phyloP scores from a whole-genome alignment of 345 rosid species.

The Rubroshorea leprosula region DNA sequence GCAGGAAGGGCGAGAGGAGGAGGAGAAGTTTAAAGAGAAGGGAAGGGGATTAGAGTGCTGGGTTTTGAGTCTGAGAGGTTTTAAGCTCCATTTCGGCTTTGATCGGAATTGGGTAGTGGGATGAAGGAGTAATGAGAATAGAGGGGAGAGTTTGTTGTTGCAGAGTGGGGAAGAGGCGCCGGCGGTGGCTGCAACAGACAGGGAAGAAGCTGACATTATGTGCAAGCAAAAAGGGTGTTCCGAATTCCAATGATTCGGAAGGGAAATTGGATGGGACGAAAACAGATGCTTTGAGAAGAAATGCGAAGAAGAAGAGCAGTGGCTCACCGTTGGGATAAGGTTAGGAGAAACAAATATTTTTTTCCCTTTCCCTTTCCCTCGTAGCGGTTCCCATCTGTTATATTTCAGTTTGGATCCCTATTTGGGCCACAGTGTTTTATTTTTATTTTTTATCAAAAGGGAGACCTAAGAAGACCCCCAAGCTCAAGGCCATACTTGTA shows the following conservation, averaged over 20 bases:
- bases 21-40: constrained; percentile 13
- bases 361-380: no score
- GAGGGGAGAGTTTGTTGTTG: constrained; percentile 23
- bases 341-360: no score
- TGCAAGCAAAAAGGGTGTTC: not conserved
- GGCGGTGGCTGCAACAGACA: constrained; percentile 30
- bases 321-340: no score
- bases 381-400: no score
- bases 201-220: constrained; percentile 19
- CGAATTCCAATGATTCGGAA: not conserved
- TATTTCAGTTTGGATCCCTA: no score
- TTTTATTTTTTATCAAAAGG: no score
- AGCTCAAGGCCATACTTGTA: no score
- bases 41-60: constrained; percentile 25
- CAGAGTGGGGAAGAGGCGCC: constrained; percentile 28
- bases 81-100: constrained; percentile 23
- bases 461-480: no score
- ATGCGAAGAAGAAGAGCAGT: no score
- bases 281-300: no score
- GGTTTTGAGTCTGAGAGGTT: constrained; percentile 37
- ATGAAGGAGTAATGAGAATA: constrained; percentile 14
- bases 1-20: constrained; percentile 26
- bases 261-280: not conserved
- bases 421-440: no score
- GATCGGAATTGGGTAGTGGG: constrained; percentile 23